phyloP scores from a whole-genome alignment of 2,329 filamentous ascomycete species.

The Phyllosticta citribraziliensis region DNA sequence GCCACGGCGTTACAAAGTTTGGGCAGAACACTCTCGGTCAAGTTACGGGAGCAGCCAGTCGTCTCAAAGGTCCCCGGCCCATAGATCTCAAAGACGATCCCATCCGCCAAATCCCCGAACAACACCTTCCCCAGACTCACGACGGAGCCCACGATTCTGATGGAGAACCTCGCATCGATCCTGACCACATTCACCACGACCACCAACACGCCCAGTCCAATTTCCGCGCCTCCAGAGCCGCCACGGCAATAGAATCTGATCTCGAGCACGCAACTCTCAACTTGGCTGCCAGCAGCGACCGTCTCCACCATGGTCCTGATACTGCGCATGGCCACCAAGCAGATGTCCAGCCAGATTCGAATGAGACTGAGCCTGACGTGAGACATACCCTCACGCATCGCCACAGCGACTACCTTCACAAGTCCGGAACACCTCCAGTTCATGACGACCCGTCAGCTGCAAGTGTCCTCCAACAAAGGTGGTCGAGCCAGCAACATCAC shows the following conservation, averaged over 20 bases:
- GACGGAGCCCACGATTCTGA: too few species aligned
- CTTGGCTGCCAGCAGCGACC: neutral
- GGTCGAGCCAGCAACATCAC: neutral
- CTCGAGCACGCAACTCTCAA: neutral
- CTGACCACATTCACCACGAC: neutral
- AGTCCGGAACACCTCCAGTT: neutral
- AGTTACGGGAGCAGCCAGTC: neutral
- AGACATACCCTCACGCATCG: neutral
- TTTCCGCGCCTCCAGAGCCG: neutral
- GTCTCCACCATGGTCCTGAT: neutral
- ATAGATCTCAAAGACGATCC: neutral
- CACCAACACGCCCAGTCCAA: neutral
- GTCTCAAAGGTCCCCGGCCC: neutral
- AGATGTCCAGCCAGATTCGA: neutral
- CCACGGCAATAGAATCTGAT: neutral
- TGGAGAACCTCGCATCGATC: neutral
- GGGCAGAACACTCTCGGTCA: slow-evolving; percentile 1
- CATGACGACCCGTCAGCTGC: neutral
- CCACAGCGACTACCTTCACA: neutral
- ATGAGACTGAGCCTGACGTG: neutral
- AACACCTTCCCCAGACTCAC: neutral
- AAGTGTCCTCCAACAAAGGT: too few species aligned
- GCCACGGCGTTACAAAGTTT: slow-evolving; percentile 4
- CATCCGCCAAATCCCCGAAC: neutral
- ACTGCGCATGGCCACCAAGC: neutral